Base-by-base conservation (phyloP, 2,329 filamentous ascomycete genomes). In the Scedosporium boydii region DNA sequence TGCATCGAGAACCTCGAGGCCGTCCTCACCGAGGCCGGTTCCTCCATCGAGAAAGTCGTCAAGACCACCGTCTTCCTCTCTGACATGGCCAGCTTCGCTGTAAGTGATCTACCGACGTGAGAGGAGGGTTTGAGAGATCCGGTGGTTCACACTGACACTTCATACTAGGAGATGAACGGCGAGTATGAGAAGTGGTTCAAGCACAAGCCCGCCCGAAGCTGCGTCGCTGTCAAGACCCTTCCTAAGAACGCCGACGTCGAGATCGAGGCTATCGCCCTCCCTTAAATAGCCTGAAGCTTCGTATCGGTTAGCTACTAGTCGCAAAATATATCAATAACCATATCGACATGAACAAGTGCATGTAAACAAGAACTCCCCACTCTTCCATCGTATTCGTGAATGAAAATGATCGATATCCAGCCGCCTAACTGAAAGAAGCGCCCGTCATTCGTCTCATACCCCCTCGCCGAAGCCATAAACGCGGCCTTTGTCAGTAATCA, bases 1-100 rank as follows among this genome's bases (percentile, higher is more conserved):
- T 85, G 82, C 76, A 81, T 91, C 74, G 80, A 89, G 76, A 96
- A 96, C 77, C 84, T 97, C 71, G 83, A 88, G 74, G 89, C 90
- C 53, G 91, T 98, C 63, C 85, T 98, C 60, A 83, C 86, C 64
- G 91, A 87, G 69, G 91, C 92, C 26, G 91, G 90, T 61, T 93
- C 89, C 23, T 85, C 83, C 60, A 82, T 98, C 64, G 77, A 84
- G 66, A 90, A 87, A 75, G 88, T 96, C 57, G 90, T 97, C 78
- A 96, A 97, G 83, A 89, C 92, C 69, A 91, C 87, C 73, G 88
- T 96, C 72, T 98, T 97, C 82, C 79, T 98, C 65, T 88, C 89
- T 59, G 89, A 96, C 76, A 98, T 98, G 93, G 84, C 82, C 66
- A 82, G 95, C 77, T 98, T 98, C 72, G 87, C 83, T 59, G 81